Base-by-base conservation (phyloP, 768 basidiomycete genomes). In the Mycena latifolia region DNA sequence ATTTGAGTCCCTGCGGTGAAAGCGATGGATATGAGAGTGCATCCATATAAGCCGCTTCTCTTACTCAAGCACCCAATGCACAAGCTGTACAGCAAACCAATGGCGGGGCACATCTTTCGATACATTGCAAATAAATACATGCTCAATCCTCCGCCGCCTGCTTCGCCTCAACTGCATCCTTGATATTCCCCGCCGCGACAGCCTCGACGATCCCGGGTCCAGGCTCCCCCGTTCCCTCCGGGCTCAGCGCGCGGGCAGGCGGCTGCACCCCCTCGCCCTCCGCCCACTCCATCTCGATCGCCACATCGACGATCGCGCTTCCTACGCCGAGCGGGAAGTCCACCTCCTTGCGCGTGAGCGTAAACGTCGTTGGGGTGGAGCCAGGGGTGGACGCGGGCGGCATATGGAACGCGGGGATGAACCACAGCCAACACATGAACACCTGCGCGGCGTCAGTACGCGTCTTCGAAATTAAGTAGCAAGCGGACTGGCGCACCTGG, bases 371-470 rank as follows among this genome's bases (percentile, higher is more conserved):
- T 54, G 54, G 47, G 63, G 8, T 14, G 33, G 8, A 6, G 33
- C 57, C 25, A 45, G 52, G 2, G 1, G n/a, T 73, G 45, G 2
- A 73, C 5, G 82, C 80, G 39, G 85, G 81, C 1, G 86, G 80
- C 81, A 94, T 86, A 73, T 95, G 92, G 79, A 95, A 95, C 0
- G 88, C 82, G 0, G 94, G 94, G 64, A 96, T 87, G 73, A 95
- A 84, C 94, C 94, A 95, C 54, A 89, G 74, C 94, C 94, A 96
- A 33, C 92, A 90, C 75, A 96, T 87, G 71, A 91, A 88, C 0
- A 94, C 83, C 85, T 94, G 43, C 18, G 61, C 62, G 58, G 22
- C 24, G 22, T 22, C 27, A 24, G 33, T n/a, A 3, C 1, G 22
- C n/a, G 4, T 15, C 18, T 35, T 3, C 20, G 6, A 6, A 11